These are phyloP conservation scores for Dactylellina parvicollis DNA, from an alignment of 2,329 filamentous ascomycete species.

Conservation along the genomic window DNA sequence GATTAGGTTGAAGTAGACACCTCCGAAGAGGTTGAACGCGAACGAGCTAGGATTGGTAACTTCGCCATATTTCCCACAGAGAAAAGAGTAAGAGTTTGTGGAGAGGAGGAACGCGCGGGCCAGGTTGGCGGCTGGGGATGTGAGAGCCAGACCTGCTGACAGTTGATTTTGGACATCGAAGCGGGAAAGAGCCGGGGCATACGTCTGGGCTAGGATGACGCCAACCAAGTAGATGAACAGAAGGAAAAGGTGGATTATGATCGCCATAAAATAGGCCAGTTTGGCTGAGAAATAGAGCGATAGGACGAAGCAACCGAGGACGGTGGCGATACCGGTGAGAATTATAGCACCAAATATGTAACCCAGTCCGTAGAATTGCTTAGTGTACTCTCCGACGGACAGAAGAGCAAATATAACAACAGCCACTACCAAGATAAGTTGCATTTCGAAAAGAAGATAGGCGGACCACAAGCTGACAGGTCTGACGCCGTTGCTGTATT, in stretches of 20 bases:
- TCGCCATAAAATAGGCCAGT: conserved; percentile 33
- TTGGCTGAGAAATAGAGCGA: conserved; percentile 67
- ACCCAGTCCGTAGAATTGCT: conserved; percentile 76
- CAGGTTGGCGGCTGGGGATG: conserved; percentile 81
- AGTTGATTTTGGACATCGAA: conserved; percentile 74
- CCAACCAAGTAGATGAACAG: conserved; percentile 77
- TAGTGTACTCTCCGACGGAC: conserved; percentile 27
- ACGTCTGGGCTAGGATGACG: conserved; percentile 77
- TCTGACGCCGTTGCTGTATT: conserved; percentile 91
- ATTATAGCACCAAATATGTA: conserved; percentile 84
- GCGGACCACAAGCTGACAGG: conserved; percentile 85
- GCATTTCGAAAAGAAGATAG: conserved; percentile 81
- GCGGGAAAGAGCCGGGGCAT: conserved; percentile 74
- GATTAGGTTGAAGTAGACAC: conserved; percentile 83
- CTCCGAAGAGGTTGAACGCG: conserved; percentile 72
- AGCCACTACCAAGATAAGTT: conserved; percentile 64
- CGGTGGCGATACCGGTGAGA: conserved; percentile 81
- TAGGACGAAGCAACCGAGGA: conserved; percentile 79
- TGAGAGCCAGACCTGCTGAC: conserved; percentile 77
- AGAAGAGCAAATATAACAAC: conserved; percentile 68
- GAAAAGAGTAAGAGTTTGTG: conserved; percentile 83
- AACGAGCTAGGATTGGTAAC: conserved; percentile 71
- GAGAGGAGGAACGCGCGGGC: conserved; percentile 78
- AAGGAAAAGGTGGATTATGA: conserved; percentile 66
- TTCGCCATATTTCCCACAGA: conserved; percentile 73